A percentile compares a stretch with the other conserved stretches of the same genome.
Evolutionary conservation across 768 basidiomycete species (phyloP).

Genomic region (Peribolospora baueri): DNA sequence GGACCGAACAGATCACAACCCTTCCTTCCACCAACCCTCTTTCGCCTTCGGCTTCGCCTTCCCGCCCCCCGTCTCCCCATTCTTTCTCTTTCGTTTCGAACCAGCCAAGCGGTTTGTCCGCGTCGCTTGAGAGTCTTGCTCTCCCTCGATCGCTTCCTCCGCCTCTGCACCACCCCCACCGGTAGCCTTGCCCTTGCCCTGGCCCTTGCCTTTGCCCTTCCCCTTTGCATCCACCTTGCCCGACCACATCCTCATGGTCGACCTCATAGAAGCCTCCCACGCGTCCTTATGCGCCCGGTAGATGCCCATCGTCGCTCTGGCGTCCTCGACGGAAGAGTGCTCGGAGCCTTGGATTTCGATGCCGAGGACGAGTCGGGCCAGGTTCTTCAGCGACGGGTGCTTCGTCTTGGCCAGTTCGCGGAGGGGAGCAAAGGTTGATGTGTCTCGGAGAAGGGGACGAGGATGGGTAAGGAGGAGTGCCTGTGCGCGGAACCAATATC

Average conservation of each 20-base stretch:
- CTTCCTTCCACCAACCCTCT: conserved; percentile 7
- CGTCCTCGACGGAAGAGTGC: conserved; percentile 78
- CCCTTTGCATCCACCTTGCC: conserved; percentile 10
- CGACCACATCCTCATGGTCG: no score
- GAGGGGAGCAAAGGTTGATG: conserved; percentile 20
- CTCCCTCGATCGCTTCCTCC: conserved; percentile 6
- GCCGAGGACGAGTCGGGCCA: conserved; percentile 55
- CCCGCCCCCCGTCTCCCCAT: background rate
- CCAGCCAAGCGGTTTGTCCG: conserved; percentile 4
- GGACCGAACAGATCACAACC: background rate
- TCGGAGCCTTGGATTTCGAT: conserved; percentile 65
- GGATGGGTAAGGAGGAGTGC: conserved; percentile 24
- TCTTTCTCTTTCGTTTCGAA: conserved; percentile 1
- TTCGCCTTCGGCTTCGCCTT: conserved; percentile 2
- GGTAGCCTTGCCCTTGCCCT: conserved; percentile 1
- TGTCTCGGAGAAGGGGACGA: conserved; percentile 20
- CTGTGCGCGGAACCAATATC: conserved; percentile 9
- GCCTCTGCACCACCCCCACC: conserved; percentile 5
- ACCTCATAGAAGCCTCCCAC: conserved; percentile 41
- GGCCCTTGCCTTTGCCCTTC: conserved; percentile 14
- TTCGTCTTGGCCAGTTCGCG: conserved; percentile 36
- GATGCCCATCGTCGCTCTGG: conserved; percentile 82
- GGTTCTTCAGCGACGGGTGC: conserved; percentile 48
- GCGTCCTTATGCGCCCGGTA: conserved; percentile 56
- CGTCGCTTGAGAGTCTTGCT: conserved; percentile 2